Percentiles rank a stretch among this genome's conserved stretches.
These are phyloP conservation scores for Citrus mangshanensis DNA, from an alignment of 345 rosid species.

Conservation along the genomic window DNA sequence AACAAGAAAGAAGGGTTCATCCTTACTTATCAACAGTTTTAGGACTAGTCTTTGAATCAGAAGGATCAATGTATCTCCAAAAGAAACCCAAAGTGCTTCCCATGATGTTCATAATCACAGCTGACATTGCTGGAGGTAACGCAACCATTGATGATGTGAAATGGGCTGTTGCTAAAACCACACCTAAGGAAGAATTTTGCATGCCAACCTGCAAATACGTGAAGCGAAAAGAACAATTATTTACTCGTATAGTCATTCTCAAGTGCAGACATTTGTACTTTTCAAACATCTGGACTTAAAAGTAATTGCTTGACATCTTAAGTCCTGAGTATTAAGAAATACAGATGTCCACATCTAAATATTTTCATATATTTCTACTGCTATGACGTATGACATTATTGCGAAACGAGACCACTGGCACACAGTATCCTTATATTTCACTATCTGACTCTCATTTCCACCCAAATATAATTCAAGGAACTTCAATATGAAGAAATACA, in stretches of 20 bases:
- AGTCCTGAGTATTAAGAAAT: background rate
- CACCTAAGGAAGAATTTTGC: conserved; percentile 67
- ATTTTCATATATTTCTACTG: background rate
- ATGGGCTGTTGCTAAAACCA: conserved; percentile 62
- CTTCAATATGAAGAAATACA: background rate
- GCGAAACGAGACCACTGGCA: background rate
- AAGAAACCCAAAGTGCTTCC: conserved; percentile 54
- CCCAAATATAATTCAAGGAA: background rate
- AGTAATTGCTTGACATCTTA: background rate
- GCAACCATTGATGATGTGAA: conserved; percentile 60
- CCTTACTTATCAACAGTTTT: conserved; percentile 9
- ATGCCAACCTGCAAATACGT: conserved; percentile 51
- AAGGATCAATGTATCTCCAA: conserved; percentile 46
- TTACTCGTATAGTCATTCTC: background rate
- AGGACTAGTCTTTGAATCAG: conserved; percentile 8
- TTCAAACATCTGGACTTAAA: background rate
- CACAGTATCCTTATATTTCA: background rate
- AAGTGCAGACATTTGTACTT: background rate
- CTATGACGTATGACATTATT: background rate
- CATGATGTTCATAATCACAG: conserved; percentile 66
- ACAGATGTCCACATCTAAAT: background rate
- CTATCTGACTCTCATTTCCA: background rate
- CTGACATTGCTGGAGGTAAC: conserved; percentile 58
- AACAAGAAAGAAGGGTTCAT: background rate
- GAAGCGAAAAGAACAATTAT: background rate